phyloP scores from a whole-genome alignment of 305 asterid genomes.

The Plantago coronopus region DNA sequence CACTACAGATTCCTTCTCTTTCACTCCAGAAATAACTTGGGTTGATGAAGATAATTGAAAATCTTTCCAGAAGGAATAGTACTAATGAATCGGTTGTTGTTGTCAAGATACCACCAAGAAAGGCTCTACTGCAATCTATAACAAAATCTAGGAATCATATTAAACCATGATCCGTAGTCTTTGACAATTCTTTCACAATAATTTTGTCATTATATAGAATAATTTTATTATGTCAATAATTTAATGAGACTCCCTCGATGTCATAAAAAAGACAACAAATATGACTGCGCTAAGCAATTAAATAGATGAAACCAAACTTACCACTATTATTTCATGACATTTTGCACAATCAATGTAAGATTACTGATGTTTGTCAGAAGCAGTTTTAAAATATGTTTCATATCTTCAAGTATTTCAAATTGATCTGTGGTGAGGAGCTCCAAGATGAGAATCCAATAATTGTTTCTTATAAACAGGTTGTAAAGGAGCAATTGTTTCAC shows the following conservation, averaged over 20 bases:
- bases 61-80: not conserved
- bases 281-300: no score
- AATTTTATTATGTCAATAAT: no score
- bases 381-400: no score
- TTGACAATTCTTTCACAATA: slow-evolving; percentile 1
- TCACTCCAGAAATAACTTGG: not conserved
- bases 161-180: not conserved
- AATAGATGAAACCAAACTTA: no score
- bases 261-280: no score
- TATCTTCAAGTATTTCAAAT: no score
- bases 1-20: not conserved
- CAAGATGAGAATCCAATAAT: not conserved
- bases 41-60: not conserved
- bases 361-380: no score
- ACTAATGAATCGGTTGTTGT: not conserved
- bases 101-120: not conserved
- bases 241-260: no score
- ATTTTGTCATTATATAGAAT: no score
- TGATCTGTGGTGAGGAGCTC: no score
- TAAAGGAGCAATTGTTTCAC: not conserved
- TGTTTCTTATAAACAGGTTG: not conserved
- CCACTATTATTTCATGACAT: no score
- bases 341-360: no score
- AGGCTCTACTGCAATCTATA: not conserved
- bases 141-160: not conserved